Conservation (phyloP, 257 asterid genomes). For the Rauvolfia tetraphylla region DNA sequence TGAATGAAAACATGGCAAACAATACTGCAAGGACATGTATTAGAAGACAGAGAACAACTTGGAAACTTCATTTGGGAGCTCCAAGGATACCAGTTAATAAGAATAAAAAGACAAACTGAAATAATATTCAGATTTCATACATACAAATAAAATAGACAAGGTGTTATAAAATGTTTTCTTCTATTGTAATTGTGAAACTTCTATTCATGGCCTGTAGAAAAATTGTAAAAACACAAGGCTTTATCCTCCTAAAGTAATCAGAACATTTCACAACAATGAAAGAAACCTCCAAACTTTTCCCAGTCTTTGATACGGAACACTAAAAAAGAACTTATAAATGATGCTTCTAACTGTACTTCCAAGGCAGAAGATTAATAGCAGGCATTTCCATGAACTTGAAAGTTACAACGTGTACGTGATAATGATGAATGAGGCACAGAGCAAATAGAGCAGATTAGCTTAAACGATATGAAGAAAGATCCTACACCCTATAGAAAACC, state of each 20-base stretch:
- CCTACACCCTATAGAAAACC: conserved; percentile 12
- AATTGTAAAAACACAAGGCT: not conserved
- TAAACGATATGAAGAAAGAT: not conserved
- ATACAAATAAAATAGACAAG: not conserved
- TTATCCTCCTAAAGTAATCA: not conserved
- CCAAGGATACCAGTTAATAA: not conserved
- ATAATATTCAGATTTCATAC: not conserved
- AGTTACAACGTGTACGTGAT: not conserved
- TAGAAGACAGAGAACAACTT: not conserved
- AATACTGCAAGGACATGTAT: not conserved
- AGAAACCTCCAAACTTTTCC: not conserved
- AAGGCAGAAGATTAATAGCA: not conserved
- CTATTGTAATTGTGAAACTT: not conserved
- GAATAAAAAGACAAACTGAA: not conserved
- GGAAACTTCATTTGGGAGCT: not conserved
- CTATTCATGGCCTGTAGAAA: not conserved
- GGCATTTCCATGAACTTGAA: not conserved
- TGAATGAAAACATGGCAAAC: not conserved
- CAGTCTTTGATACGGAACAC: not conserved
- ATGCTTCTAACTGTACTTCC: not conserved
- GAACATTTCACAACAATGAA: not conserved
- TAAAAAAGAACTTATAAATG: not conserved
- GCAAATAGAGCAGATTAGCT: not conserved
- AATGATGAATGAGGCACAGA: not conserved
- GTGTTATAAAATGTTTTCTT: not conserved